Evolutionary conservation across 371 early-diverging fungal genomes (phyloP), one percentile per base, ranked within the genome.

Genomic region (Fennellomyces sp.): DNA sequence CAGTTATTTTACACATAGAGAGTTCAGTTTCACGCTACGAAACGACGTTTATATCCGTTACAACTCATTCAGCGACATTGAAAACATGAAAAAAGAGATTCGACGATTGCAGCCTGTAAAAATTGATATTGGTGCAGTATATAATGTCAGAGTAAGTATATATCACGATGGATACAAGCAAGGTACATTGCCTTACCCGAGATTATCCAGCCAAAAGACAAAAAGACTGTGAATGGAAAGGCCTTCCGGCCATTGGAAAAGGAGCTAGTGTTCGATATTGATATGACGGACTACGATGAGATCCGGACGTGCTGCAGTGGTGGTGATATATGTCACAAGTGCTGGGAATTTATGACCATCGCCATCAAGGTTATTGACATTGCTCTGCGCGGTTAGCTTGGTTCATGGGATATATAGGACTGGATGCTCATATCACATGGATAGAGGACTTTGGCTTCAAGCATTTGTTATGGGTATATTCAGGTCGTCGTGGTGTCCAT

Each of bases 191-290:
- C n/a, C n/a, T n/a, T n/a, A n/a, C n/a, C n/a, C n/a, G n/a, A n/a
- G n/a, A n/a, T n/a, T n/a, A n/a, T 63, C 3, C 76, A 90, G 85
- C 97, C 97, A 10, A 89, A 83, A 56, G 88, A 94, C 47, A 91
- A 89, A 56, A 92, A 91, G 64, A 82, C 85, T 11, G 77, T 93
- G 13, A 75, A 79, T 42, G 85, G 89, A 5, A 84, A 80, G 4
- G 88, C 86, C 2, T 94, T 96, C 61, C 72, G 76, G 11, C 91
- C 97, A 0, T 67, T 89, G 17, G 85, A 90, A 53, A 91, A 94
- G 65, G 99, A 99, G 71, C 80, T 99, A 10, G 97, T 99, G n/a
- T 96, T 99, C 82, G 99, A 99, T 92, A 96, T 99, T 62, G 99
- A 99, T 87, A 93, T 99, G 92, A 99, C 99, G 0, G 99, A 99